Evolutionary conservation across 2,329 filamentous ascomycete species (phyloP).

Genomic region (Pseudocercospora eumusae): DNA sequence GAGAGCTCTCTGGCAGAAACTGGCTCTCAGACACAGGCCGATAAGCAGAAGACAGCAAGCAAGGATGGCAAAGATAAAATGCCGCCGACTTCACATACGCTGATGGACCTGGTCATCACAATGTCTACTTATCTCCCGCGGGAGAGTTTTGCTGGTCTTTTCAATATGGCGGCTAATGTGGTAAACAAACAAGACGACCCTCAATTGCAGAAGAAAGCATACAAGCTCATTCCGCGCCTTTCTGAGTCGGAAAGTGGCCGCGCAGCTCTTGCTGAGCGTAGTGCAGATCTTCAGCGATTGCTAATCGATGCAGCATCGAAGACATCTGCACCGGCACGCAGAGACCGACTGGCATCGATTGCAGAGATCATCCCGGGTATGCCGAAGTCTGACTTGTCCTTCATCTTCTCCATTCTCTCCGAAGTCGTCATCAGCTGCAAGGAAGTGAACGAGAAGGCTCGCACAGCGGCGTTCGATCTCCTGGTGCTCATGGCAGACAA

Average conservation of each 20-base stretch:
- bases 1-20: slow-evolving; percentile 66
- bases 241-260: slow-evolving; percentile 77
- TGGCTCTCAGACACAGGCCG: slow-evolving; percentile 63
- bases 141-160: slow-evolving; percentile 79
- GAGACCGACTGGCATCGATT: slow-evolving; percentile 83
- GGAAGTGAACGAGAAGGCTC: slow-evolving; percentile 93
- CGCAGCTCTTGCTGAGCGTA: slow-evolving; percentile 73
- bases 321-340: slow-evolving; percentile 79
- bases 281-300: slow-evolving; percentile 76
- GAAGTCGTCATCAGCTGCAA: slow-evolving; percentile 97
- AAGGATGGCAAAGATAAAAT: slow-evolving; percentile 65
- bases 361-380: slow-evolving; percentile 77
- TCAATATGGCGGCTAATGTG: slow-evolving; percentile 81
- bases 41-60: slow-evolving; percentile 57
- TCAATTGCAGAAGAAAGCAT: slow-evolving; percentile 97
- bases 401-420: slow-evolving; percentile 86
- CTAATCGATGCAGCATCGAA: slow-evolving; percentile 78
- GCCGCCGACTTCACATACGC: slow-evolving; percentile 88
- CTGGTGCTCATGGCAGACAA: slow-evolving; percentile 85
- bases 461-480: slow-evolving; percentile 85
- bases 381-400: slow-evolving; percentile 77
- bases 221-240: slow-evolving; percentile 92
- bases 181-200: slow-evolving; percentile 81
- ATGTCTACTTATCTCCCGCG: slow-evolving; percentile 91
- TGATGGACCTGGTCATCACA: slow-evolving; percentile 96